Conservation (phyloP, 2,329 filamentous ascomycete genomes). For the Botryosphaeria dothidea region DNA sequence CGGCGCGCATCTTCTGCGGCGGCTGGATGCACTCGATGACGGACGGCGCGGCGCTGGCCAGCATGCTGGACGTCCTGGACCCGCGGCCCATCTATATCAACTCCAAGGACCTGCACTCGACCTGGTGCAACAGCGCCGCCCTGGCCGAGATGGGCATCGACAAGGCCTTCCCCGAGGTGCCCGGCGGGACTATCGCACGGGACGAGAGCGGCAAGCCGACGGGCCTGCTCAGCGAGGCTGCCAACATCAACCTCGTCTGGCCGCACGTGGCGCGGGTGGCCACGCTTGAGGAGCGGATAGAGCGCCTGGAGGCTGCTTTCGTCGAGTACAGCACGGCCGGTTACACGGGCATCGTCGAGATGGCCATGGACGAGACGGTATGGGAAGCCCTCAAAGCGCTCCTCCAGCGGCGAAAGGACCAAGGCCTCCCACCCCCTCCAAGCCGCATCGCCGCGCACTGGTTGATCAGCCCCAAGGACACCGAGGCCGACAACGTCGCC, state of each 20-base stretch:
- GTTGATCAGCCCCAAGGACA: conserved; percentile 52
- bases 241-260: conserved; percentile 57
- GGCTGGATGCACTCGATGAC: conserved; percentile 62
- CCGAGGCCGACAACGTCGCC: conserved; percentile 46
- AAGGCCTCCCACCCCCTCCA: conserved; percentile 33
- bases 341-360: conserved; percentile 58
- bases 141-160: conserved; percentile 53
- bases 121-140: conserved; percentile 57
- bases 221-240: conserved; percentile 57
- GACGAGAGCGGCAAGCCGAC: conserved; percentile 50
- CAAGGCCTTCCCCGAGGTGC: conserved; percentile 45
- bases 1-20: conserved; percentile 52
- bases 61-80: conserved; percentile 55
- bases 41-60: conserved; percentile 49
- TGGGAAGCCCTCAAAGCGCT: conserved; percentile 49
- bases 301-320: conserved; percentile 50
- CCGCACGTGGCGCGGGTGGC: conserved; percentile 54
- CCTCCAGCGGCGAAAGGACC: conserved; percentile 22
- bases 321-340: conserved; percentile 52
- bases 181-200: conserved; percentile 55
- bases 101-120: conserved; percentile 58
- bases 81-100: conserved; percentile 57
- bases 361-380: conserved; percentile 60
- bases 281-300: conserved; percentile 50
- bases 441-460: conserved; percentile 59